Evolutionary conservation across 768 basidiomycete species (phyloP).

Genomic region (Coprinopsis sp.): DNA sequence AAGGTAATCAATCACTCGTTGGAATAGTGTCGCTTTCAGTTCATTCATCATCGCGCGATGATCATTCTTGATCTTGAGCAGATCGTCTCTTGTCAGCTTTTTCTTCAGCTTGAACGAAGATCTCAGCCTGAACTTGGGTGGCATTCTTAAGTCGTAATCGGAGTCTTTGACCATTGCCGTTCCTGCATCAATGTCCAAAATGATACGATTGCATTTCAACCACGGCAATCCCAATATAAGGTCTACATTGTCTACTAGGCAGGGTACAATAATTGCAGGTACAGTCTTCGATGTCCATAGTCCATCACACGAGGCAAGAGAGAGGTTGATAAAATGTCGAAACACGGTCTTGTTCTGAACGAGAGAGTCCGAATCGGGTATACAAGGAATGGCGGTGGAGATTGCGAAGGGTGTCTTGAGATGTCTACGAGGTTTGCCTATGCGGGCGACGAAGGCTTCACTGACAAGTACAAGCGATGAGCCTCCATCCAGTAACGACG

Average conservation of each 20-base stretch:
- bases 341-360: neutral
- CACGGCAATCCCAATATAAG: slow-evolving; percentile 33
- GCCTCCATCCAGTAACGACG: slow-evolving; percentile 25
- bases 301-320: slow-evolving; percentile 13
- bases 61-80: too few relatives aligned
- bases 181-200: neutral
- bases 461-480: slow-evolving; percentile 29
- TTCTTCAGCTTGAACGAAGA: neutral
- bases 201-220: slow-evolving; percentile 9
- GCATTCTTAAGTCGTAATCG: neutral
- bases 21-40: too few relatives aligned
- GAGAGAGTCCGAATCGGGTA: neutral
- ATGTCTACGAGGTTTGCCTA: neutral
- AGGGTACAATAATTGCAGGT: slow-evolving; percentile 19
- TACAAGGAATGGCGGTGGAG: slow-evolving; percentile 1
- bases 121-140: neutral
- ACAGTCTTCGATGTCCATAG: slow-evolving; percentile 14
- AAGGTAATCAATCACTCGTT: too few relatives aligned
- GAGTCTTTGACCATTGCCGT: neutral
- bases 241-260: slow-evolving; percentile 17
- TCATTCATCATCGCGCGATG: too few relatives aligned
- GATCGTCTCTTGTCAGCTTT: too few relatives aligned
- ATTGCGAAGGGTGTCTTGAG: slow-evolving; percentile 10
- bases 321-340: slow-evolving; percentile 15
- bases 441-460: slow-evolving; percentile 14